Evolutionary conservation across 2,329 filamentous ascomycete species (phyloP), one percentile per base, ranked within the genome.

Genomic region (Fusarium coffeatum): DNA sequence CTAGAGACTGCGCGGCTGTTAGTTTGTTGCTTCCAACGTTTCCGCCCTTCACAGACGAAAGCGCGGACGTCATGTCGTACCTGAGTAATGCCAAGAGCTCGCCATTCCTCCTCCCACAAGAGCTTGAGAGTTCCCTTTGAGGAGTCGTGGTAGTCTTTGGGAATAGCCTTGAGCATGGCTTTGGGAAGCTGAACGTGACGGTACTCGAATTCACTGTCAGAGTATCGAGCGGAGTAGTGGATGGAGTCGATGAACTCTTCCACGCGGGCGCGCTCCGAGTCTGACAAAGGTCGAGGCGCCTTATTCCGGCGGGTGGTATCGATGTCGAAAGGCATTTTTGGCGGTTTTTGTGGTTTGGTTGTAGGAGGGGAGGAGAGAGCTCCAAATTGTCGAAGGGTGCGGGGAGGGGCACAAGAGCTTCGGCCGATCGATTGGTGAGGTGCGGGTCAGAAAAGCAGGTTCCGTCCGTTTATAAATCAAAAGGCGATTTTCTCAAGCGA

Each of bases 91-190:
- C 96, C 96, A 77, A 99, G 87, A 37, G 92, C 94, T 82, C 96
- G 90, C 96, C 96, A 99, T 83, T 99, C 96, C 72, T 98, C 95
- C 81, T 99, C 96, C 94, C 95, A 98, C 66, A 99, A 84, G 73
- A 99, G 84, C 85, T 98, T 99, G 81, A 99, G 83, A 8, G 95
- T 98, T 67, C 96, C 96, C 82, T 97, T 93, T 55, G 89, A 84
- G 53, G 90, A 87, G 80, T 98, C 94, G 78, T 97, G 95, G 82
- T 97, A 97, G 70, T 98, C 95, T 79, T 94, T 91, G 22, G 96
- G 96, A 74, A 99, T 98, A 42, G 89, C 92, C 83, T 98, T 98
- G 71, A 99, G 90, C 96, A 99, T 99, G 74, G 93, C 91, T 83
- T 99, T 99, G 45, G 96, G 96, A 30, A 99, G 89, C 81, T 98